phyloP scores from a whole-genome alignment of 1,284 basidiomycete genomes.

The Ceraceosorus guamensis region DNA sequence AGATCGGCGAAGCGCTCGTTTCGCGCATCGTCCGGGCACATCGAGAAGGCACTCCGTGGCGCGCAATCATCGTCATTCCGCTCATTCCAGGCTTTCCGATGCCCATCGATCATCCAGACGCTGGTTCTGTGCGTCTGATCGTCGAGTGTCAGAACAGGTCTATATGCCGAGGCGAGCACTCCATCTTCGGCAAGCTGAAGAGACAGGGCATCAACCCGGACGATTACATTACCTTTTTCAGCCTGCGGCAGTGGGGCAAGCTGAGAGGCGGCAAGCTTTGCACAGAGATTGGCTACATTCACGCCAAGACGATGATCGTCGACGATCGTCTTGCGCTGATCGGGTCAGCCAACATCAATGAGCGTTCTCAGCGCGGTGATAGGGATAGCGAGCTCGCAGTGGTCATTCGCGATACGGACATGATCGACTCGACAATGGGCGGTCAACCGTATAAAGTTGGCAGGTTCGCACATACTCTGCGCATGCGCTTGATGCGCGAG shows the following conservation, averaged over 20 bases:
- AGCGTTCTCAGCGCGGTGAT: conserved; percentile 88
- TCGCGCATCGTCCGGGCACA: conserved; percentile 84
- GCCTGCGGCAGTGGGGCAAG: conserved; percentile 87
- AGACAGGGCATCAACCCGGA: conserved; percentile 80
- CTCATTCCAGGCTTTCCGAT: conserved; percentile 88
- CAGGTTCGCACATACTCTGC: conserved; percentile 87
- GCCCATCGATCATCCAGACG: conserved; percentile 85
- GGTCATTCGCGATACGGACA: conserved; percentile 89
- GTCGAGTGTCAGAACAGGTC: conserved; percentile 62
- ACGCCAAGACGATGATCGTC: conserved; percentile 68
- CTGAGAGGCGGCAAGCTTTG: conserved; percentile 75
- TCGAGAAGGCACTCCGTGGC: conserved; percentile 73
- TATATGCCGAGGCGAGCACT: conserved; percentile 79
- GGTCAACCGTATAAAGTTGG: conserved; percentile 92
- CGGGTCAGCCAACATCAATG: conserved; percentile 98
- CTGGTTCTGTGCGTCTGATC: conserved; percentile 64
- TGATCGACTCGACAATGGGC: conserved; percentile 85
- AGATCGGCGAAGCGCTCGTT: conserved; percentile 88
- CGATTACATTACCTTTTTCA: conserved; percentile 86
- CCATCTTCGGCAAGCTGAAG: conserved; percentile 78
- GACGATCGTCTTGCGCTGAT: conserved; percentile 96
- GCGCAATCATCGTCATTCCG: conserved; percentile 86
- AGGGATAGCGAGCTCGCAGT: conserved; percentile 91
- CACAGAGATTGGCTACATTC: conserved; percentile 64
- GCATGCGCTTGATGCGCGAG: conserved; percentile 90